phyloP scores from a whole-genome alignment of 2,329 filamentous ascomycete species.

The Calonectria crousiana region DNA sequence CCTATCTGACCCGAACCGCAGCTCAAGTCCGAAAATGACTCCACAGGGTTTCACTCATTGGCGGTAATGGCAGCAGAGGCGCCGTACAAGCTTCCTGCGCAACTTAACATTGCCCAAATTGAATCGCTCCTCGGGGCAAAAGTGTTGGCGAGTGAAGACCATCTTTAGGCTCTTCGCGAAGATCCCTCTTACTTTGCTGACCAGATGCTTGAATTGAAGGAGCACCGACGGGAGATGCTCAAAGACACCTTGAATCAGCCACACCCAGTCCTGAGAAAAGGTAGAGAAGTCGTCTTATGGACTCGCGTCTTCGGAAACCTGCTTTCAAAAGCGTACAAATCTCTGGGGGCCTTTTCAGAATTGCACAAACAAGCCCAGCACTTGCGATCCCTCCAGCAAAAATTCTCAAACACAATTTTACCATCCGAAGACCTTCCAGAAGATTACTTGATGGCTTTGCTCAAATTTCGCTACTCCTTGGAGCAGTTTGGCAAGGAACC shows the following conservation, averaged over 20 bases:
- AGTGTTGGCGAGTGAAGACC: slow-evolving; percentile 60
- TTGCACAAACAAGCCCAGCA: slow-evolving; percentile 49
- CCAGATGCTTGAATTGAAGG: slow-evolving; percentile 54
- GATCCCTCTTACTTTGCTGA: slow-evolving; percentile 69
- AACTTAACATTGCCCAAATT: slow-evolving; percentile 60
- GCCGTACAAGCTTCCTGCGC: slow-evolving; percentile 63
- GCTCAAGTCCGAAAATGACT: slow-evolving; percentile 44
- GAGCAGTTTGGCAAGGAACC: slow-evolving; percentile 47
- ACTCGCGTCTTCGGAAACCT: slow-evolving; percentile 51
- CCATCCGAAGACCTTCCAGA: slow-evolving; percentile 46
- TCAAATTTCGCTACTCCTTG: slow-evolving; percentile 55
- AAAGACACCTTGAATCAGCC: slow-evolving; percentile 51
- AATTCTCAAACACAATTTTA: slow-evolving; percentile 48
- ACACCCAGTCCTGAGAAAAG: slow-evolving; percentile 39
- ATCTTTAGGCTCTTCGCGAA: slow-evolving; percentile 67
- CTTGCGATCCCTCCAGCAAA: slow-evolving; percentile 46
- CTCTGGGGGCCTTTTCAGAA: slow-evolving; percentile 54
- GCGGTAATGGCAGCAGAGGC: slow-evolving; percentile 59
- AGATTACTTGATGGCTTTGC: slow-evolving; percentile 51
- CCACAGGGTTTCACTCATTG: slow-evolving; percentile 52
- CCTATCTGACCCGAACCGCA: slow-evolving; percentile 54
- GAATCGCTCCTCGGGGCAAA: slow-evolving; percentile 58
- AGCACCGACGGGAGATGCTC: slow-evolving; percentile 60
- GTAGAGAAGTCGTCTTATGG: slow-evolving; percentile 50
- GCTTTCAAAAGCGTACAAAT: slow-evolving; percentile 48